These are phyloP conservation scores for Linnemannia elongata DNA, from an alignment of 192 early-diverging fungal genomes.

Conservation along the genomic window DNA sequence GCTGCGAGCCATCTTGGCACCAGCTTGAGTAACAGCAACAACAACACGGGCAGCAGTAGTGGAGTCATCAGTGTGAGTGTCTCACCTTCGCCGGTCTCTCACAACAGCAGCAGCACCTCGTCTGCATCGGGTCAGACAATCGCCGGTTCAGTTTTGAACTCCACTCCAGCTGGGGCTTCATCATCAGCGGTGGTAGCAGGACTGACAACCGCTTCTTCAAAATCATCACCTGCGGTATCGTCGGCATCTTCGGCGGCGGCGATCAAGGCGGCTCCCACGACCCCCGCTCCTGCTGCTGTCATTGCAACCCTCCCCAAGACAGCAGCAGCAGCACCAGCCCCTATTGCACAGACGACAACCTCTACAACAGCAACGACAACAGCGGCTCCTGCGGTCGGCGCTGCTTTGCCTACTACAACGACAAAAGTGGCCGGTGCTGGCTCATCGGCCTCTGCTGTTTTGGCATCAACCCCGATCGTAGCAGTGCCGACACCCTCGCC, in stretches of 20 bases:
- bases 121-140: neutral
- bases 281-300: slow-evolving; percentile 1
- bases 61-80: neutral
- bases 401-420: slow-evolving; percentile 1
- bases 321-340: neutral
- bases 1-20: neutral
- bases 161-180: neutral
- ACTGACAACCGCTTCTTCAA: neutral
- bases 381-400: slow-evolving; percentile 1
- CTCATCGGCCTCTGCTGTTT: slow-evolving; percentile 2
- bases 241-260: slow-evolving; percentile 8
- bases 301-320: neutral
- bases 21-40: neutral
- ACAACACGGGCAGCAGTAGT: neutral
- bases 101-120: neutral
- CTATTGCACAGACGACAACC: neutral
- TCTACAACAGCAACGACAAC: slow-evolving; percentile 3
- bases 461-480: neutral
- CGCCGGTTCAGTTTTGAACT: slow-evolving; percentile 1
- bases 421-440: neutral
- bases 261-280: slow-evolving; percentile 7
- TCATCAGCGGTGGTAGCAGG: neutral
- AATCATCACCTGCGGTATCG: neutral
- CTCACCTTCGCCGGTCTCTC: neutral
- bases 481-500: neutral